Evolutionary conservation across 2,329 filamentous ascomycete species (phyloP), one percentile per base, ranked within the genome.

Genomic region (Nectriaceae sp.): DNA sequence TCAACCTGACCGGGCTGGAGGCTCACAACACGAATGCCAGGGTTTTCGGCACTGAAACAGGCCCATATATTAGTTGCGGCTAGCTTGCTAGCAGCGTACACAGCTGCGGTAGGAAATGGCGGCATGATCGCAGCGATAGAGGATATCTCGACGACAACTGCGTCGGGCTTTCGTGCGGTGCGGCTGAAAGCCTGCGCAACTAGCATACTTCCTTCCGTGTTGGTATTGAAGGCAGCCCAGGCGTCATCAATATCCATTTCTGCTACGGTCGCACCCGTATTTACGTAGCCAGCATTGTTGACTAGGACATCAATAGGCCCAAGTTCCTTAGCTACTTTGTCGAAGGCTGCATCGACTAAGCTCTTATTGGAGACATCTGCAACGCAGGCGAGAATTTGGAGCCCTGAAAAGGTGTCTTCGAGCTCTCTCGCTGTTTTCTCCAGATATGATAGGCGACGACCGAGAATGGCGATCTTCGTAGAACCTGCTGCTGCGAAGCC

Each of bases 391-490:
- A 21, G n/a, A 10, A 39, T 18, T 21, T 39, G 5, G 5, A 21
- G 16, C 8, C 49, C 46, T 1, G 56, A 21, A 42, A 59, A 60
- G 4, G 46, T 22, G 4, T 42, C 41, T 4, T 55, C 49, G 24
- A 38, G 13, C 47, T 31, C 36, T 59, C 59, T 8, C 4, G 35
- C 24, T 5, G 64, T 64, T 1, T 56, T 40, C 1, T 62, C 29
- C 1, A 73, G 63, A 3, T 55, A 45, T 2, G 44, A 18, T 2
- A 42, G 33, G 2, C 50, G 60, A 22, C 71, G 67, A 3, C 65
- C 70, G 1, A 69, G 43, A 4, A 84, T 69, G 36, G 83, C 74
- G 4, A 85, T 69, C 41, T 72, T 75, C 2, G 78, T 75, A 4
- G 75, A 71, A 50, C 72, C 63, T 2, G 62, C 62, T 4, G 46